Base-by-base conservation (phyloP, 2,329 filamentous ascomycete genomes). In the Dactylellina leptospora region DNA sequence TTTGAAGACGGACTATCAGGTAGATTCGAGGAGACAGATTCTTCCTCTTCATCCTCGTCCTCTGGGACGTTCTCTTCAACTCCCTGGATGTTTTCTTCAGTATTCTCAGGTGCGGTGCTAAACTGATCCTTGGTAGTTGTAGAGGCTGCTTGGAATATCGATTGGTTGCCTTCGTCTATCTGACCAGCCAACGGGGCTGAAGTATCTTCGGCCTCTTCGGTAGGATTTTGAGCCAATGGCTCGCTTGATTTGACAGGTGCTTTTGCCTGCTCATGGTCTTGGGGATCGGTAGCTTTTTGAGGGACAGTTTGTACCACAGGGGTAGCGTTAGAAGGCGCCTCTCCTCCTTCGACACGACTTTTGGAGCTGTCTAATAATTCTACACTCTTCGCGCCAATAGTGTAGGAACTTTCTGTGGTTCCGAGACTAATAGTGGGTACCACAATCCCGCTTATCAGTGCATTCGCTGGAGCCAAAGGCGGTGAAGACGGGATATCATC, bases 401-500 rank as follows among this genome's bases (percentile, higher is more conserved):
- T 71, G 23, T 54, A 51, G 4, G 50, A 16, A 4, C 47, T 62
- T 16, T 53, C 33, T 18, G 25, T 23, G 13, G 38, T 22, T 42
- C 33, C 55, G 28, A 51, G 33, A 23, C 44, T 28, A 48, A 61
- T 28, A 0, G 22, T 11, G 13, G 44, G 40, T 10, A 51, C 30
- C 4, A 16, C 8, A 22, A 27, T 47, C 5, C 6, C 56, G n/a
- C 50, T 18, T 6, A 36, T 36, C 1, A 10, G 9, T 23, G 13
- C n/a, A 22, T 59, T 30, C n/a, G 42, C 58, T 8, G 66, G 66
- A 13, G 36, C 51, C 16, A 71, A 54, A 25, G 66, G 66, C 9
- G 66, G 66, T 2, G 66, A 71, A 8, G 66, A 71, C 16, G 66
- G 66, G 13, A 71, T 71, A 30, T 71, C 66, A 44, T 71, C 66